Evolutionary conservation across 768 basidiomycete genomes (phyloP).

Genomic region (Melanogaster broomeanus): DNA sequence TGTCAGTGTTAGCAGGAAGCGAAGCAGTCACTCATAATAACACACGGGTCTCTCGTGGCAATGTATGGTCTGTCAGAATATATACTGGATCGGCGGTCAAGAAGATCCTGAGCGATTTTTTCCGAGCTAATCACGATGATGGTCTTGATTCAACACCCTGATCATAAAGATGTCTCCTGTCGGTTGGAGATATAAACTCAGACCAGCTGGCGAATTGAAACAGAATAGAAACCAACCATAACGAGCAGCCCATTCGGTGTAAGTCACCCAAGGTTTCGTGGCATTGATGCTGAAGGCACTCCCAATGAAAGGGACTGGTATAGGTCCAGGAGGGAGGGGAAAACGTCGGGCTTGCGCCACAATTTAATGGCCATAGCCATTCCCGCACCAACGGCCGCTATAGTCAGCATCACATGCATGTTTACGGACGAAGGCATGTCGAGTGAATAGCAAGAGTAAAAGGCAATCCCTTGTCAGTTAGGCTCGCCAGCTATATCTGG

Average conservation of each 20-base stretch:
- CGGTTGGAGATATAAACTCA: background rate
- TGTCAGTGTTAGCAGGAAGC: background rate
- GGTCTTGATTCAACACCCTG: conserved; percentile 21
- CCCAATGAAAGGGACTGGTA: conserved; percentile 13
- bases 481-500: no score
- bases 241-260: conserved; percentile 10
- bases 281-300: conserved; percentile 5
- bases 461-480: no score
- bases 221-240: conserved; percentile 3
- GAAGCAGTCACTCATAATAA: background rate
- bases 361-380: background rate
- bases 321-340: conserved; percentile 13
- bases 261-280: conserved; percentile 10
- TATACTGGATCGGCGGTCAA: conserved; percentile 26
- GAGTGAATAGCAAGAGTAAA: background rate
- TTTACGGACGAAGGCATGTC: background rate
- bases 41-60: conserved; percentile 16
- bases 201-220: background rate
- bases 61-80: conserved; percentile 29
- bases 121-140: conserved; percentile 27
- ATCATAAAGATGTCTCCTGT: conserved; percentile 22
- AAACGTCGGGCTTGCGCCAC: background rate
- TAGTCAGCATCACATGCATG: background rate
- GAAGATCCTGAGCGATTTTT: conserved; percentile 26
- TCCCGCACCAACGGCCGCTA: background rate